A percentile compares a stretch with the other conserved stretches of the same genome.
phyloP scores from a whole-genome alignment of 805 yeast genomes.

The Candida tallmaniae region DNA sequence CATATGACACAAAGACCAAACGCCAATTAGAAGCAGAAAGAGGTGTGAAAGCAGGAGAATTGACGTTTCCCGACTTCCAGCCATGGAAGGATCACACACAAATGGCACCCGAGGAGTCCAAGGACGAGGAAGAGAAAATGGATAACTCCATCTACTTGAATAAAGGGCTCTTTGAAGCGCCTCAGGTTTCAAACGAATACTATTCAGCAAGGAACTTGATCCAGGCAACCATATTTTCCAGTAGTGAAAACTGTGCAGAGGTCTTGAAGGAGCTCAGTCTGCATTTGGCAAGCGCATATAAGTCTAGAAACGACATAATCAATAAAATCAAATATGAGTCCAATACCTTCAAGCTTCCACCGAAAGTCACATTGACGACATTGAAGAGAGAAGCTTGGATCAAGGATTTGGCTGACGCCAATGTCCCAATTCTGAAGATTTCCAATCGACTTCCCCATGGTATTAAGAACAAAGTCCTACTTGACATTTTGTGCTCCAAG shows the following conservation, averaged over 20 bases:
- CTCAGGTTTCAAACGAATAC: constrained; percentile 60
- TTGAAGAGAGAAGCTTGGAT: constrained; percentile 84
- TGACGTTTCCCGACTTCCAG: constrained; percentile 61
- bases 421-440: constrained; percentile 60
- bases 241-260: constrained; percentile 30
- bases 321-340: constrained; percentile 33
- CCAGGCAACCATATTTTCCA: constrained; percentile 38
- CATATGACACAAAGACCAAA: constrained; percentile 18
- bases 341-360: constrained; percentile 66
- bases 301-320: constrained; percentile 35
- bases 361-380: constrained; percentile 86
- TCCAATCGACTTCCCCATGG: constrained; percentile 90
- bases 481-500: constrained; percentile 69
- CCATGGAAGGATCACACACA: constrained; percentile 63
- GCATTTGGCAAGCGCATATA: constrained; percentile 34
- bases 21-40: constrained; percentile 3
- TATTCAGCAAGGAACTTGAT: constrained; percentile 63
- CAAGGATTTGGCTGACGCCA: constrained; percentile 65
- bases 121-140: constrained; percentile 51
- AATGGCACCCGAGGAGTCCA: constrained; percentile 14
- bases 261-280: constrained; percentile 34
- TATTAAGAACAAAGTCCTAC: constrained; percentile 61
- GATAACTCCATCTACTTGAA: constrained; percentile 49
- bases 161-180: constrained; percentile 66
- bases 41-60: constrained; percentile 6